Percentiles rank a stretch among this genome's conserved stretches.
Evolutionary conservation across 78 protist genomes (phyloP).

Genomic region (Corallochytrium limacisporum): DNA sequence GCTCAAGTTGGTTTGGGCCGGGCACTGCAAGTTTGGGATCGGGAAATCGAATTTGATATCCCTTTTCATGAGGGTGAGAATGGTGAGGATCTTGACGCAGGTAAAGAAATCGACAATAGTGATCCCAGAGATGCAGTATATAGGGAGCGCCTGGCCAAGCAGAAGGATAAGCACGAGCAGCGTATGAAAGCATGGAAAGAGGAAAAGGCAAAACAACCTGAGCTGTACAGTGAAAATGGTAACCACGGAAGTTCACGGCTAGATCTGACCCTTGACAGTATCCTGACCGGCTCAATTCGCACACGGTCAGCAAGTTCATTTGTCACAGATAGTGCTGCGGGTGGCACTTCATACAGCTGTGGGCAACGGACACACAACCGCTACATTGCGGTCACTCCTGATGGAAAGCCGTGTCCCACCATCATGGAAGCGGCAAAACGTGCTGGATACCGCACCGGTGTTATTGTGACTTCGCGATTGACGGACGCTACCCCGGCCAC

Average conservation of each 20-base stretch:
- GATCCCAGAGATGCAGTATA: no score
- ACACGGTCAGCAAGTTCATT: neutral
- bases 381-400: neutral
- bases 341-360: conserved; percentile 18
- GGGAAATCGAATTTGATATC: neutral
- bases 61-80: neutral
- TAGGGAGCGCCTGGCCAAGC: no score
- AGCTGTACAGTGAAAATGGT: neutral
- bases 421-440: conserved; percentile 12
- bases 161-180: no score
- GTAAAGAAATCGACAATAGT: neutral
- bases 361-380: conserved; percentile 3
- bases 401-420: conserved; percentile 17
- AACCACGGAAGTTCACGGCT: neutral
- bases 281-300: neutral
- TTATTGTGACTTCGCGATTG: conserved; percentile 7
- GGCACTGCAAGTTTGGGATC: neutral
- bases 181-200: no score
- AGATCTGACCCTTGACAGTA: conserved; percentile 9
- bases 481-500: conserved; percentile 27
- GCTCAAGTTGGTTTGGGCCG: neutral
- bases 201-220: neutral
- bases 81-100: neutral
- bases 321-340: conserved; percentile 31
- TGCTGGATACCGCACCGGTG: neutral